phyloP scores from a whole-genome alignment of 805 yeast species.

The Candida manassasensis region DNA sequence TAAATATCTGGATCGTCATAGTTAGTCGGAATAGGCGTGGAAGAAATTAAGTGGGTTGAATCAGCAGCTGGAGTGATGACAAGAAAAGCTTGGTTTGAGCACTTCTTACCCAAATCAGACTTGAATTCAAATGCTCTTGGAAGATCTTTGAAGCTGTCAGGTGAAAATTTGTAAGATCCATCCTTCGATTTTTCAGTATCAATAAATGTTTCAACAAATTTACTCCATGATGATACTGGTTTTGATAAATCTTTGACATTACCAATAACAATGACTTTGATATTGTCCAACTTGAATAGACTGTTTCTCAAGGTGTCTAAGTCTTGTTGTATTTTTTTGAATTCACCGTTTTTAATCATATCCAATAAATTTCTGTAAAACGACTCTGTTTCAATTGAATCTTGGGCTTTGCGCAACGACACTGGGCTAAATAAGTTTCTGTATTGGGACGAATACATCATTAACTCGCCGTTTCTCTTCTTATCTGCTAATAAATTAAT shows the following conservation, averaged over 20 bases:
- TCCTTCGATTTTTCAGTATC: constrained; percentile 12
- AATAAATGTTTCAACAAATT: constrained; percentile 22
- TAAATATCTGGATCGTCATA: constrained; percentile 52
- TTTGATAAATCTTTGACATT: constrained; percentile 47
- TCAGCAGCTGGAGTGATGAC: constrained; percentile 81
- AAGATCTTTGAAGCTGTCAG: constrained; percentile 19
- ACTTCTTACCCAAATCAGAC: constrained; percentile 51
- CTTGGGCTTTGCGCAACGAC: constrained; percentile 63
- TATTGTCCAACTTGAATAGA: constrained; percentile 53
- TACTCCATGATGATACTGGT: constrained; percentile 60
- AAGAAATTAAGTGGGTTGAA: constrained; percentile 61
- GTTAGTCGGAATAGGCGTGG: constrained; percentile 55
- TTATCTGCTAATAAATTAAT: constrained; percentile 56
- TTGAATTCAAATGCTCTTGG: constrained; percentile 53
- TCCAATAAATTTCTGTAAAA: constrained; percentile 42
- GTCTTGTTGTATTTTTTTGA: constrained; percentile 40
- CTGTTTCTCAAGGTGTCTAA: constrained; percentile 49
- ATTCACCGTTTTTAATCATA: constrained; percentile 52
- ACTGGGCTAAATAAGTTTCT: constrained; percentile 50
- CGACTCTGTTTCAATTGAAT: constrained; percentile 58
- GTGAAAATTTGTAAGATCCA: constrained; percentile 3
- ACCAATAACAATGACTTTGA: constrained; percentile 68
- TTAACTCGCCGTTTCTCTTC: constrained; percentile 57
- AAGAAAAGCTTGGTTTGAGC: constrained; percentile 53
- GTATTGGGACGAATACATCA: constrained; percentile 62